Percentiles rank a stretch among this genome's conserved stretches.
Conservation (phyloP, 2,329 filamentous ascomycete species). For the Trichoderma sp. region DNA sequence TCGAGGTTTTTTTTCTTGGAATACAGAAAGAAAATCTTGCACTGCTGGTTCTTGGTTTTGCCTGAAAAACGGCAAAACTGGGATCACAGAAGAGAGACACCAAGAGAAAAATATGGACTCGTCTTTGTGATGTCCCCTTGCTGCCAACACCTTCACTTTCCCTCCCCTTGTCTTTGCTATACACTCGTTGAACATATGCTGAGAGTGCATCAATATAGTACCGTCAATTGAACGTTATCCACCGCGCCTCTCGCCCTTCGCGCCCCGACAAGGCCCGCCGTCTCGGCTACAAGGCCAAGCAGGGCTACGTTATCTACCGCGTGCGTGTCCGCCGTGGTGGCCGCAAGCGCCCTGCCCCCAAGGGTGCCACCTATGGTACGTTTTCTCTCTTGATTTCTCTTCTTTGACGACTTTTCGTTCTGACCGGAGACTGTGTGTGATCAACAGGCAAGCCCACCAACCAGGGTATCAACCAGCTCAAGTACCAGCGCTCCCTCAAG, state of each 20-base stretch:
- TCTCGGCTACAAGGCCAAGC: slow-evolving; percentile 99
- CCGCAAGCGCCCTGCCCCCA: slow-evolving; percentile 92
- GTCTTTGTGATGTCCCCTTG: background rate
- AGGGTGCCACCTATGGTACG: slow-evolving; percentile 99
- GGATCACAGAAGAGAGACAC: background rate
- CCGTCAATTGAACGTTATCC: slow-evolving; percentile 99
- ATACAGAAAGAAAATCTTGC: background rate
- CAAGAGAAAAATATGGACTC: background rate
- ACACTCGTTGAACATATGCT: slow-evolving; percentile 99
- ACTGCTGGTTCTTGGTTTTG: background rate
- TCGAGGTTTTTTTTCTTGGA: background rate
- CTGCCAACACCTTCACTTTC: slow-evolving; percentile 5
- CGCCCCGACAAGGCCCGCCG: slow-evolving; percentile 99
- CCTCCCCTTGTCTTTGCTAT: slow-evolving; percentile 60
- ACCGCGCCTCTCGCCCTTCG: slow-evolving; percentile 96
- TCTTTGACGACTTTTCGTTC: background rate
- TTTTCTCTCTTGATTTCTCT: slow-evolving; percentile 22
- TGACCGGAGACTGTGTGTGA: background rate
- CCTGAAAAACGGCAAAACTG: background rate
- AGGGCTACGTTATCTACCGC: slow-evolving; percentile 99
- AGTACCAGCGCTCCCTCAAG: slow-evolving; percentile 99
- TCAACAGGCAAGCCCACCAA: slow-evolving; percentile 96
- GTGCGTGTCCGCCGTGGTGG: slow-evolving; percentile 97
- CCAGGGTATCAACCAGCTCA: slow-evolving; percentile 99
- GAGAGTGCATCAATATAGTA: slow-evolving; percentile 99